A percentile compares a stretch with the other conserved stretches of the same genome.
Conservation (phyloP, 129 eudicot species). For the Escallonia herrerae region DNA sequence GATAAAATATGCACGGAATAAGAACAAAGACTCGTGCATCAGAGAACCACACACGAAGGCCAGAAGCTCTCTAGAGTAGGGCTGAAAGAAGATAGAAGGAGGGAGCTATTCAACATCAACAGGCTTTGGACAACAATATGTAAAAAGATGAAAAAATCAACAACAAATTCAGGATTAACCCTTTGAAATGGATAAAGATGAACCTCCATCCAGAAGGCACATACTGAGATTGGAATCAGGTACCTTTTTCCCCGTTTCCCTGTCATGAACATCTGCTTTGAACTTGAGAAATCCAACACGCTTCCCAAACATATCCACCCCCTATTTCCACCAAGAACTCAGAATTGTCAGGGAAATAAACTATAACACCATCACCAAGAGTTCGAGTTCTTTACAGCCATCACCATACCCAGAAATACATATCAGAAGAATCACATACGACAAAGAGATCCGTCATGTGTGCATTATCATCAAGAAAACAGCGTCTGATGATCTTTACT, state of each 20-base stretch:
- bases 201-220: not conserved
- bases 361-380: too few species aligned
- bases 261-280: slow-evolving; percentile 84
- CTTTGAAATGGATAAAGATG: not conserved
- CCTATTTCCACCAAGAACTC: slow-evolving; percentile 31
- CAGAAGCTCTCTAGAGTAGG: not conserved
- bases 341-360: too few species aligned
- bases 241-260: slow-evolving; percentile 88
- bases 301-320: slow-evolving; percentile 89
- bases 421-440: too few species aligned
- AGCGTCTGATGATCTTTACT: too few species aligned
- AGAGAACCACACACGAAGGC: not conserved
- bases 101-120: not conserved
- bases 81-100: not conserved
- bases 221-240: slow-evolving; percentile 9
- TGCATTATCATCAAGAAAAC: too few species aligned
- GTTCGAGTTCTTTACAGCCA: too few species aligned
- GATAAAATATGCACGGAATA: slow-evolving; percentile 4
- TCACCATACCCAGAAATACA: too few species aligned
- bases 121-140: not conserved
- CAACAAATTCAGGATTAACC: not conserved
- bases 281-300: slow-evolving; percentile 94
- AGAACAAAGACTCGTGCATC: slow-evolving; percentile 8
- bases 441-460: too few species aligned
- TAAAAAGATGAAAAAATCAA: not conserved